Conservation (phyloP, 2,329 filamentous ascomycete species). For the Bipolaris cookei region DNA sequence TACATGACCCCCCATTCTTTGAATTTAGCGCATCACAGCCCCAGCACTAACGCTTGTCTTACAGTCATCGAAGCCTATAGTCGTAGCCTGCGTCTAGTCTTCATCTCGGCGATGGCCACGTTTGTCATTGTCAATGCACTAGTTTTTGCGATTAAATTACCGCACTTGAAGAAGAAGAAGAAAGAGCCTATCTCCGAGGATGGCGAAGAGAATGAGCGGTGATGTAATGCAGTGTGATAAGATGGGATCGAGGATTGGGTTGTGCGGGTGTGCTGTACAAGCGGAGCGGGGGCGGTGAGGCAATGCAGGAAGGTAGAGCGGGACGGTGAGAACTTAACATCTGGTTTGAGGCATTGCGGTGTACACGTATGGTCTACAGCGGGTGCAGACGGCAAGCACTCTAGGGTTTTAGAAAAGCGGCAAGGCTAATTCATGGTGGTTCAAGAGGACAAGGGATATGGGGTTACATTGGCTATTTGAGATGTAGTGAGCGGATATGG, state of each 20-base stretch:
- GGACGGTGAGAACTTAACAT: not conserved
- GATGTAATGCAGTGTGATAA: not conserved
- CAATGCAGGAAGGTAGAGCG: not conserved
- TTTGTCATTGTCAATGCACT: slow-evolving; percentile 60
- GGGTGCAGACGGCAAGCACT: not conserved
- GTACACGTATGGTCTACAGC: not conserved
- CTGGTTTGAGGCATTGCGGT: not conserved
- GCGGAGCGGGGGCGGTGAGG: not conserved
- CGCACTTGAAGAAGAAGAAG: slow-evolving; percentile 48
- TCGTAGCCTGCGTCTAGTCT: slow-evolving; percentile 50
- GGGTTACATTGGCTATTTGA: not conserved
- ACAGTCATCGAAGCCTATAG: slow-evolving; percentile 50
- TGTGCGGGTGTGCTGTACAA: not conserved
- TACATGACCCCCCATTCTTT: too few relatives aligned
- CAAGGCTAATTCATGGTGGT: not conserved
- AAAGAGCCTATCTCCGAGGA: slow-evolving; percentile 20
- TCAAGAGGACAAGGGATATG: not conserved
- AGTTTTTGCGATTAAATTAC: slow-evolving; percentile 61
- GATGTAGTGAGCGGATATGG: not conserved
- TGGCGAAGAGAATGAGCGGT: slow-evolving; percentile 13
- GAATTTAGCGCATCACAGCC: slow-evolving; percentile 20
- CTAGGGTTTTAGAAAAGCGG: not conserved
- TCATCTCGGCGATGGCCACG: slow-evolving; percentile 51
- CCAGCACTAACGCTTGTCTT: slow-evolving; percentile 22
- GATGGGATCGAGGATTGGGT: not conserved